Evolutionary conservation across 2,329 filamentous ascomycete genomes (phyloP), one percentile per base, ranked within the genome.

Genomic region (Monosporascus sp.): DNA sequence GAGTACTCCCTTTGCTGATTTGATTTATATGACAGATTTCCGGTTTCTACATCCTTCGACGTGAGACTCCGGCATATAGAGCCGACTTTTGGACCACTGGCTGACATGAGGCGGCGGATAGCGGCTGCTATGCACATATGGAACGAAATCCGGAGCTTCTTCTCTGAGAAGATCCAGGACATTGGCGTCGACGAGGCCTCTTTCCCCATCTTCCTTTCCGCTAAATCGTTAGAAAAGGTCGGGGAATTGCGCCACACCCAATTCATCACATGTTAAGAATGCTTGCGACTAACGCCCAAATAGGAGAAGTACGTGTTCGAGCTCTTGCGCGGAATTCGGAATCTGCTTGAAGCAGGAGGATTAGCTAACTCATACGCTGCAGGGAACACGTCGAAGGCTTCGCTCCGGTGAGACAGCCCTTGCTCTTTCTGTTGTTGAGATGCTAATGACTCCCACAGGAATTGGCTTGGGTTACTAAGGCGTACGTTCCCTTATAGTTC

Each of bases 371-470:
- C 14, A 14, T 28, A 22, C 8, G 2, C 14, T 37, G 97, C 74
- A 97, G 97, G 81, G 89, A 94, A 66, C 94, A 99, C 72, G 89
- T 99, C 58, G 93, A 99, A 73, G 94, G 94, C n/a, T 99, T 99
- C 71, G 94, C 94, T 50, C 92, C 94, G 37, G 43, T 46, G 26
- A 8, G 43, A 26, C n/a, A 1, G 11, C n/a, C 40, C 9, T 18
- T 20, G 7, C 14, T 28, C 24, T 7, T 46, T n/a, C 5, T 18
- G 24, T 5, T 46, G 24, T 31, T 5, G 4, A 14, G 11, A 46
- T 46, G 24, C 43, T 46, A 46, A 46, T 15, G n/a, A 31, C 5
- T 46, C 26, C n/a, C 14, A 8, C 14, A 46, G 43, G 89, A 94
- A 72, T 81, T 94, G 61, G 89, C 89, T 53, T 94, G 89, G 89